A percentile compares a stretch with the other conserved stretches of the same genome.
phyloP scores from a whole-genome alignment of 2,329 filamentous ascomycete genomes.

The Ciborinia camelliae region DNA sequence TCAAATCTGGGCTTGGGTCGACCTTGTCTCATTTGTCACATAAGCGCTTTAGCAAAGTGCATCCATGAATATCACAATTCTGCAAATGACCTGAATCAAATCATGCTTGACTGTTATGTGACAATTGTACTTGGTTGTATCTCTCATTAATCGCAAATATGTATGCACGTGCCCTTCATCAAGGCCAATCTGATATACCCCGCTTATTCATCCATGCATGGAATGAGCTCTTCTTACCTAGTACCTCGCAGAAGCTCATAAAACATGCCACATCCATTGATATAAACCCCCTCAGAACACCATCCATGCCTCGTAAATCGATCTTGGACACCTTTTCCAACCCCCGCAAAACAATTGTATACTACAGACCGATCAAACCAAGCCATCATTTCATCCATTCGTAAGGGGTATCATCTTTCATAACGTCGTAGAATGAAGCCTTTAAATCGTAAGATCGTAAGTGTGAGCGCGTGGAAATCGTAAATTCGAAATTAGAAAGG shows the following conservation, averaged over 20 bases:
- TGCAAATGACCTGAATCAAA: conserved; percentile 16
- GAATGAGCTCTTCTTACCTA: background rate
- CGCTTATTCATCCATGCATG: background rate
- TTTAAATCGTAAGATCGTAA: conserved; percentile 3
- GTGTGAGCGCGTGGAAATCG: background rate
- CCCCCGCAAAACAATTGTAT: background rate
- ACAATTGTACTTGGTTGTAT: background rate
- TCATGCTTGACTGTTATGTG: background rate
- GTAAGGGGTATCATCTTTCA: conserved; percentile 5
- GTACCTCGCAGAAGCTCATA: background rate
- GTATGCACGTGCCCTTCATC: background rate
- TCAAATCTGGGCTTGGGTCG: conserved; percentile 27
- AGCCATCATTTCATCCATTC: conserved; percentile 7
- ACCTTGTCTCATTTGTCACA: conserved; percentile 47
- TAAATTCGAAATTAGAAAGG: background rate
- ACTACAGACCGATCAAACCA: background rate
- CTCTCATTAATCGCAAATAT: background rate
- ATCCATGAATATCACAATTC: conserved; percentile 34
- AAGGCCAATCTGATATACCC: background rate
- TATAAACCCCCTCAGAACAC: background rate
- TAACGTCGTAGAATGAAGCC: background rate
- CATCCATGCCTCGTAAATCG: background rate
- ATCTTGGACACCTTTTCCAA: background rate
- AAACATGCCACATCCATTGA: background rate
- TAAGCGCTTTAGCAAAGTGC: conserved; percentile 37